These are phyloP conservation scores for Centaurea solstitialis DNA, from an alignment of 129 eudicot genomes.

Conservation along the genomic window DNA sequence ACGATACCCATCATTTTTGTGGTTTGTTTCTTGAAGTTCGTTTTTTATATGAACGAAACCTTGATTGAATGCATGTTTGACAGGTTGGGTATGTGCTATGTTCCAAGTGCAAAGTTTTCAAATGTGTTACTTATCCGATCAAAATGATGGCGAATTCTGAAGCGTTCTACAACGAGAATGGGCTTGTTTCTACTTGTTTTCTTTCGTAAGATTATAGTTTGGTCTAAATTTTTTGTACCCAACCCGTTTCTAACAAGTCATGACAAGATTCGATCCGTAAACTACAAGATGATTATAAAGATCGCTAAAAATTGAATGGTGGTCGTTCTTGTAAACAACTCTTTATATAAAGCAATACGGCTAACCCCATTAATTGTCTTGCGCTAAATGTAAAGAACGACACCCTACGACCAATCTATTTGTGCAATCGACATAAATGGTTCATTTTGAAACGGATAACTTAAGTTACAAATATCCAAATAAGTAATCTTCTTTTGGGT, in stretches of 20 bases:
- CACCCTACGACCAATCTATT: background rate
- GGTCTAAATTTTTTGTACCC: background rate
- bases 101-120: constrained; percentile 88
- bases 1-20: background rate
- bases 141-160: constrained; percentile 53
- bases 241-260: background rate
- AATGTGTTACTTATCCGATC: constrained; percentile 83
- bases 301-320: background rate
- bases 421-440: background rate
- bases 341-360: background rate
- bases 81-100: constrained; percentile 80
- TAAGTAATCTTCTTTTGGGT: background rate
- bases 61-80: background rate
- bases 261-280: background rate
- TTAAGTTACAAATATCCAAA: background rate
- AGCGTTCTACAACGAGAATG: constrained; percentile 16
- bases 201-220: background rate
- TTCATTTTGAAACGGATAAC: background rate
- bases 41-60: background rate
- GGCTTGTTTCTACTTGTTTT: background rate
- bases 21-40: background rate
- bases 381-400: background rate
- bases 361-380: background rate
- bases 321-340: background rate
- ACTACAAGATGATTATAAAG: background rate